phyloP scores from a whole-genome alignment of 164 flowering plant genomes.

The Litsea cubeba region DNA sequence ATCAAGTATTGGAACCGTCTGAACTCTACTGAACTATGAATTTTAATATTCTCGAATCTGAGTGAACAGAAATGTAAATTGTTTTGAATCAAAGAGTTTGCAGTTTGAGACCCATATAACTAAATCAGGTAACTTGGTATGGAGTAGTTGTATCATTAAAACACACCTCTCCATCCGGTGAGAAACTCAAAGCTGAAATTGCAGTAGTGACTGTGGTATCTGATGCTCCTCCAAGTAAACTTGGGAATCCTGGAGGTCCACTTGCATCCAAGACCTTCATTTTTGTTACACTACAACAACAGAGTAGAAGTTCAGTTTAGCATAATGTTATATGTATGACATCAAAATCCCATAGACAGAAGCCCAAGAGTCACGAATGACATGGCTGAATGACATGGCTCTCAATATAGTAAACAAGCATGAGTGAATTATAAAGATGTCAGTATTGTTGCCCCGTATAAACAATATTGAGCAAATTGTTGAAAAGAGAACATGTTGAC shows the following conservation, averaged over 20 bases:
- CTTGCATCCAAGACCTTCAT: conserved; percentile 92
- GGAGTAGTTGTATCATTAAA: too few relatives aligned
- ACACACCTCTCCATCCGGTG: conserved; percentile 91
- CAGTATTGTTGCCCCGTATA: too few relatives aligned
- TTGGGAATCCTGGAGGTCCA: conserved; percentile 94
- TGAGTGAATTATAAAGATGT: background rate
- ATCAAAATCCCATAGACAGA: background rate
- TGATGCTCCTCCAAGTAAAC: conserved; percentile 60
- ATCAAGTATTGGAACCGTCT: too few relatives aligned
- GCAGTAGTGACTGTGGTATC: conserved; percentile 45
- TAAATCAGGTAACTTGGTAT: too few relatives aligned
- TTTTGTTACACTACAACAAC: conserved; percentile 52
- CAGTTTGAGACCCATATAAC: too few relatives aligned
- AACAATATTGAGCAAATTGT: too few relatives aligned
- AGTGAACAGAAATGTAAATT: too few relatives aligned
- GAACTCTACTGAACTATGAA: too few relatives aligned
- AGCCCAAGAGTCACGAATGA: background rate
- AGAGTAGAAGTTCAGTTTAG: background rate
- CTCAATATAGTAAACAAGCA: background rate
- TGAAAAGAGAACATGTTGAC: background rate
- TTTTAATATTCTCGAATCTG: too few relatives aligned
- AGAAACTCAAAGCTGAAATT: conserved; percentile 83
- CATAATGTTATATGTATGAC: background rate
- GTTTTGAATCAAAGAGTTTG: too few relatives aligned
- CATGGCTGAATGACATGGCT: background rate